phyloP scores from a whole-genome alignment of 768 basidiomycete genomes.

The Rhodotorula diobovata region DNA sequence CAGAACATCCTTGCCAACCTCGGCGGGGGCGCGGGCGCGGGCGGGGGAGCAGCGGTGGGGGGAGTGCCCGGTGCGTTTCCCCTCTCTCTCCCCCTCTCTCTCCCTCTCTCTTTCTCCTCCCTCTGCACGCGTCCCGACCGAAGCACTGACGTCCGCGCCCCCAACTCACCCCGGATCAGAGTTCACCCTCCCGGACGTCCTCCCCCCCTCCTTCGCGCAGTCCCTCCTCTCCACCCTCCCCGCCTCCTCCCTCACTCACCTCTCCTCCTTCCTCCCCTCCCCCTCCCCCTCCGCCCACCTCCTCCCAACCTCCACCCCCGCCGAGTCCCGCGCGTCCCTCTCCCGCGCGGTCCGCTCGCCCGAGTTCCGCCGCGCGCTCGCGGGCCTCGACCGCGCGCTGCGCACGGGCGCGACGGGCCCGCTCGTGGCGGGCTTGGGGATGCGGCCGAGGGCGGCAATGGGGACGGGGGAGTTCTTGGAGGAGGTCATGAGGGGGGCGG shows the following conservation, averaged over 20 bases:
- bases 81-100: neutral
- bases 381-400: conserved; percentile 19
- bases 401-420: conserved; percentile 38
- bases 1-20: conserved; percentile 8
- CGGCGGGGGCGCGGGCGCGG: neutral
- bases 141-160: neutral
- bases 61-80: neutral
- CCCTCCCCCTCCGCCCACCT: conserved; percentile 16
- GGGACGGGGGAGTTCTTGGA: conserved; percentile 32
- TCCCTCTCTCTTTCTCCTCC: neutral
- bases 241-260: conserved; percentile 2
- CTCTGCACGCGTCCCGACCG: too few species aligned
- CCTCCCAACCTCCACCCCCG: conserved; percentile 8
- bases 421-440: conserved; percentile 17
- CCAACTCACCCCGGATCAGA: neutral
- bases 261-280: conserved; percentile 19
- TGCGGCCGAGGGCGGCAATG: conserved; percentile 8
- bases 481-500: conserved; percentile 22
- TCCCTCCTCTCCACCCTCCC: conserved; percentile 22
- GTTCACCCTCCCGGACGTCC: conserved; percentile 33
- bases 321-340: conserved; percentile 4
- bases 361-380: conserved; percentile 19
- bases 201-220: conserved; percentile 14
- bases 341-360: conserved; percentile 12
- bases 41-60: neutral